Percentiles rank a stretch among this genome's conserved stretches.
Evolutionary conservation across 306 rosid species (phyloP).

Genomic region (Cucumis cinereus): DNA sequence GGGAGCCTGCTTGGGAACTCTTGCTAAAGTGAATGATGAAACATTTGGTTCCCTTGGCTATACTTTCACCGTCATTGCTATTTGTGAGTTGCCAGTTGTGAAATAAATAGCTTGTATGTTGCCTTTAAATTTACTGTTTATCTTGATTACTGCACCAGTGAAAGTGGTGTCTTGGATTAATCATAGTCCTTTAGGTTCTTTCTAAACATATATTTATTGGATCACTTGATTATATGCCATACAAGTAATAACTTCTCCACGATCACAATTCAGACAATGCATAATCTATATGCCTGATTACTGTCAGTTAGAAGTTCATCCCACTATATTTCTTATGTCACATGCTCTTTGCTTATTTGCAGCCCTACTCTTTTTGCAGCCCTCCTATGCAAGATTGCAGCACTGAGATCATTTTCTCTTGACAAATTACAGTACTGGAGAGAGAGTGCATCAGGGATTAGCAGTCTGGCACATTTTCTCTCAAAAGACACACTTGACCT

Average conservation of each 20-base stretch:
- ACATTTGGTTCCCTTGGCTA: slow-evolving; percentile 60
- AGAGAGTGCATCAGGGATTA: slow-evolving; percentile 30
- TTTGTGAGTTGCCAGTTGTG: slow-evolving; percentile 41
- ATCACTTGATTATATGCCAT: not conserved
- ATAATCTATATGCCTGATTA: not conserved
- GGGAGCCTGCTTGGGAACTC: slow-evolving; percentile 71
- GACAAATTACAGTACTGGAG: slow-evolving; percentile 34
- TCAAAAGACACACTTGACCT: slow-evolving; percentile 27
- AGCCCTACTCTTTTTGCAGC: slow-evolving; percentile 17
- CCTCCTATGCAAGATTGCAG: slow-evolving; percentile 24
- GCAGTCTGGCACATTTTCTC: slow-evolving; percentile 32
- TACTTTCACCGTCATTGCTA: slow-evolving; percentile 66
- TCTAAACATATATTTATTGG: too few species aligned
- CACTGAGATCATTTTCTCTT: slow-evolving; percentile 30
- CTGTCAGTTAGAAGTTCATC: not conserved
- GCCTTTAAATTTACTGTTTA: slow-evolving; percentile 5
- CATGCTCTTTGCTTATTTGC: slow-evolving; percentile 2
- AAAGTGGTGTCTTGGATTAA: not conserved
- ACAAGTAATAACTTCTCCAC: not conserved
- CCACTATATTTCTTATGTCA: slow-evolving; percentile 3
- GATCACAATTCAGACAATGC: not conserved
- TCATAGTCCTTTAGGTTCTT: not conserved
- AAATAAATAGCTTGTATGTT: not conserved
- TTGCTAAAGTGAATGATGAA: slow-evolving; percentile 56
- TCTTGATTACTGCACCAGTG: not conserved